These are phyloP conservation scores for Fomitopsis schrenkii DNA, from an alignment of 1,284 basidiomycete genomes.

Conservation along the genomic window DNA sequence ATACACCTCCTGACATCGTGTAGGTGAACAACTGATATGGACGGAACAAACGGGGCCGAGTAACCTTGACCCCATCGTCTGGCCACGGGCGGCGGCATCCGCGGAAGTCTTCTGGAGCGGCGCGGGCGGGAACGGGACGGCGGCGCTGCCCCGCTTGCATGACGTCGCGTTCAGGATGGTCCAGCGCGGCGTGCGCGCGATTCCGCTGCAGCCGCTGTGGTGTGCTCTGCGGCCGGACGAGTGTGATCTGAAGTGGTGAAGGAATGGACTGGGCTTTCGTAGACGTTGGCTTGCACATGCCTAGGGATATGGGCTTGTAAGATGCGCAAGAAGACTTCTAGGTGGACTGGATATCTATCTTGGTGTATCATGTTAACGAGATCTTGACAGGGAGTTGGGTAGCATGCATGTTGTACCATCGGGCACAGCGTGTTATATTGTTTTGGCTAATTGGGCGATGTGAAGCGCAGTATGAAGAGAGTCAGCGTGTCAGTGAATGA, in stretches of 20 bases:
- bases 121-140: conserved; percentile 43
- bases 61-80: conserved; percentile 70
- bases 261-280: not conserved
- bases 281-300: too few species aligned
- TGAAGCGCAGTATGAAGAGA: not conserved
- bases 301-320: too few species aligned
- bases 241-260: conserved; percentile 40
- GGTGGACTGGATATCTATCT: too few species aligned
- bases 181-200: conserved; percentile 62
- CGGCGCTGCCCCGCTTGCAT: conserved; percentile 75
- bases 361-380: not conserved
- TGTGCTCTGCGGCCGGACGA: conserved; percentile 68
- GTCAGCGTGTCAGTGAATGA: conserved; percentile 9
- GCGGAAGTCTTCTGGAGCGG: conserved; percentile 87
- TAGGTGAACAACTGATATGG: conserved; percentile 69
- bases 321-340: too few species aligned
- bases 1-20: not conserved
- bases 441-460: not conserved
- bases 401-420: not conserved
- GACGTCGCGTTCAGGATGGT: conserved; percentile 71
- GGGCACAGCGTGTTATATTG: not conserved
- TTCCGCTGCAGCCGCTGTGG: conserved; percentile 77
- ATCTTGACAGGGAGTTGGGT: too few species aligned
- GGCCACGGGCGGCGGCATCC: conserved; percentile 77
- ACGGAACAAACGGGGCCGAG: conserved; percentile 69